These are phyloP conservation scores for Entomortierella chlamydospora DNA, from an alignment of 192 early-diverging fungal species.

Conservation along the genomic window DNA sequence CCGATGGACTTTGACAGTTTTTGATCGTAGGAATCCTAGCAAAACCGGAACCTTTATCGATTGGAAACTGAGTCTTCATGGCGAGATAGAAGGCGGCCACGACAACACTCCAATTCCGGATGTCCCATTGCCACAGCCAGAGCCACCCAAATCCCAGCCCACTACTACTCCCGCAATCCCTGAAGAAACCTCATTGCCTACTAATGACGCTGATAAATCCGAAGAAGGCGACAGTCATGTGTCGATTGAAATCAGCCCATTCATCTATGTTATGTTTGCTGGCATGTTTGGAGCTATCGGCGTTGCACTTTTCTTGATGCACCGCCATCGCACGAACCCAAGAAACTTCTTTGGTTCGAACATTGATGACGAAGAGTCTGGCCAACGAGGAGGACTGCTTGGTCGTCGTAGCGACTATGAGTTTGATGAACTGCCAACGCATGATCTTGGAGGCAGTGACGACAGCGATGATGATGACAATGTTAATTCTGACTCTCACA, in stretches of 20 bases:
- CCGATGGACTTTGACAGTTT: slow-evolving; percentile 78
- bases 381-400: slow-evolving; percentile 42
- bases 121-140: slow-evolving; percentile 5
- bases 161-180: slow-evolving; percentile 36
- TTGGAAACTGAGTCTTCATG: slow-evolving; percentile 67
- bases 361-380: slow-evolving; percentile 43
- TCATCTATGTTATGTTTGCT: slow-evolving; percentile 51
- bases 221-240: slow-evolving; percentile 1
- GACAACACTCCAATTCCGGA: not conserved
- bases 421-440: slow-evolving; percentile 49
- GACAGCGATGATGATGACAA: slow-evolving; percentile 33
- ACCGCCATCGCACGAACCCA: slow-evolving; percentile 46
- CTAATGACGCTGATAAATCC: slow-evolving; percentile 1
- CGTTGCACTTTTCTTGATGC: slow-evolving; percentile 45
- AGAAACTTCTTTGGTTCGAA: slow-evolving; percentile 27
- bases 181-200: slow-evolving; percentile 5
- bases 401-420: slow-evolving; percentile 52
- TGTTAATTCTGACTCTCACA: slow-evolving; percentile 7
- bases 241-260: slow-evolving; percentile 29
- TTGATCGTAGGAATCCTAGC: slow-evolving; percentile 64
- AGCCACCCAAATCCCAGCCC: slow-evolving; percentile 14
- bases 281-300: slow-evolving; percentile 55
- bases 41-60: slow-evolving; percentile 66
- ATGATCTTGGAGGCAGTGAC: slow-evolving; percentile 40
- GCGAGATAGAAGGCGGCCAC: slow-evolving; percentile 31